Base-by-base conservation (phyloP, 345 rosid genomes). In the Lenwebbia sp. region DNA sequence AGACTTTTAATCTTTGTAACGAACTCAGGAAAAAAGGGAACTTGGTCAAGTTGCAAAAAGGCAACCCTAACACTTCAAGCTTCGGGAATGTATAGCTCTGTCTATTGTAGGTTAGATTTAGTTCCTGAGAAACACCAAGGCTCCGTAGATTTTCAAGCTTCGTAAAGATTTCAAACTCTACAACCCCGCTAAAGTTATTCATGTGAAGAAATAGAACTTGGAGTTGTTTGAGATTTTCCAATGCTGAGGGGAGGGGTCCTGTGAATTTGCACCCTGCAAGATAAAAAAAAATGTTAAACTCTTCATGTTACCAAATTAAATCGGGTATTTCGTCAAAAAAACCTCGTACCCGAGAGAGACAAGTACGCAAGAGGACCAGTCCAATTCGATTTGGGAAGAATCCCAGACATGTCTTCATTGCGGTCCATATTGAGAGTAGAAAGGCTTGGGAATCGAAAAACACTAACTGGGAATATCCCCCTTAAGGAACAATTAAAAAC, bases 151-250 rank as follows among this genome's bases (percentile, higher is more conserved):
- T 53, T 53, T 17, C 0, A 53, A 53, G 22, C 56, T 54, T 54
- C 1, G 56, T 54, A 21, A 54, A 54, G 10, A 19, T 55, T 55
- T 55, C n/a, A 55, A 55, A 23, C 13, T 55, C 60, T 23, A 23
- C 5, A 9, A 23, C n/a, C n/a, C 60, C 60, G 5, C n/a, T 8
- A 23, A 9, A 23, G 12, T 55, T 10, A 23, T 23, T 55, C 26
- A 2, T 0, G 2, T 0, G 0, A 23, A 55, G 60, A 55, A 0
- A 3, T 55, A 55, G 60, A 4, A 0, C 0, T 7, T 54, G 56
- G 25, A 54, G 56, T 54, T 21, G 56, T 7, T 54, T 7, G 56
- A 54, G 56, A 54, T 21, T 54, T 3, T 1, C 10, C 10, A 54
- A 4, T 23, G 58, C 4, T 9, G 58, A 55, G 58, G 58, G n/a